Evolutionary conservation across 2,329 filamentous ascomycete genomes (phyloP).

Genomic region (Penicillium sp.): DNA sequence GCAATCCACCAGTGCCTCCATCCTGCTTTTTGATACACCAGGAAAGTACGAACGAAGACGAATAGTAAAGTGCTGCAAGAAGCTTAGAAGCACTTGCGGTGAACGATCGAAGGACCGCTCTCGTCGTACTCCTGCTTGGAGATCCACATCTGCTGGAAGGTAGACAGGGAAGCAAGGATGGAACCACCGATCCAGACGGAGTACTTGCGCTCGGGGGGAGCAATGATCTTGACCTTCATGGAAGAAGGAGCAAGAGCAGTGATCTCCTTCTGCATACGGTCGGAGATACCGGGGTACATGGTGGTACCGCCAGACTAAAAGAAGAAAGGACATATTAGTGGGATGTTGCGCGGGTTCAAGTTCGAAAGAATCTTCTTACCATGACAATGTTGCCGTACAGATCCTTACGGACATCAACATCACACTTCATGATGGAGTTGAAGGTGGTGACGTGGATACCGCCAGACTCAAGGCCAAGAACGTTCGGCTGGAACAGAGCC

Average conservation of each 20-base stretch:
- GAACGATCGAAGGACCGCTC: conserved; percentile 97
- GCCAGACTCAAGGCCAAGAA: conserved; percentile 95
- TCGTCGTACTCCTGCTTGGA: conserved; percentile 99
- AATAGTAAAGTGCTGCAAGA: conserved; percentile 30
- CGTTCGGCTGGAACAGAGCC: conserved; percentile 98
- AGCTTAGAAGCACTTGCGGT: conserved; percentile 99
- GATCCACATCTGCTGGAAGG: conserved; percentile 99
- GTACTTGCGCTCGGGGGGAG: conserved; percentile 99
- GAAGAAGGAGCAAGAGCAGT: conserved; percentile 97
- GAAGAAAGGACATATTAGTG: conserved; percentile 14
- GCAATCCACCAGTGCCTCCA: conserved; percentile 39
- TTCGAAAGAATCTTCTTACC: conserved; percentile 60
- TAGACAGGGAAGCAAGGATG: conserved; percentile 97
- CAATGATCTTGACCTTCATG: conserved; percentile 99
- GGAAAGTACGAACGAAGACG: conserved; percentile 41
- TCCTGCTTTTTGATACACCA: conserved; percentile 45
- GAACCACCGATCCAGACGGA: conserved; percentile 99
- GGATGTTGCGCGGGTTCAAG: background rate
- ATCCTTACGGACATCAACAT: conserved; percentile 99
- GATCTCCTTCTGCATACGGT: conserved; percentile 99
- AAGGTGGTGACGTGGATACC: conserved; percentile 99
- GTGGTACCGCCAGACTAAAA: conserved; percentile 97
- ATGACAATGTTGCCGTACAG: conserved; percentile 99
- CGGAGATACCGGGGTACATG: conserved; percentile 99
- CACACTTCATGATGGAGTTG: conserved; percentile 99